Conservation (phyloP, 1,284 basidiomycete genomes). For the Fistulinella cinereoalba region DNA sequence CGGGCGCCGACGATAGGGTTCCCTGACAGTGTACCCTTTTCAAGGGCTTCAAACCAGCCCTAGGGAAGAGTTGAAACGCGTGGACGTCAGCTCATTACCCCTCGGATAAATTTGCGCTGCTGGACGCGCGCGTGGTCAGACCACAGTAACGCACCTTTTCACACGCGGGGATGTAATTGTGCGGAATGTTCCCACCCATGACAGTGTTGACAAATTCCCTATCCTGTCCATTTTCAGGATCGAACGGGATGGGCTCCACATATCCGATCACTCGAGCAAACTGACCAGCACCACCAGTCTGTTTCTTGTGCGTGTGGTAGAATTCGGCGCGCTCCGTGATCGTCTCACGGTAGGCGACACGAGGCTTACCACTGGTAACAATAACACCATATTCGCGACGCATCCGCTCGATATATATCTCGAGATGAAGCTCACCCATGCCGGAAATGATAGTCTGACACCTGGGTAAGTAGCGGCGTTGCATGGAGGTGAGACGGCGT, state of each 20-base stretch:
- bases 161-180: constrained; percentile 90
- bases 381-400: constrained; percentile 95
- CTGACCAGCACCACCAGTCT: constrained; percentile 96
- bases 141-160: constrained; percentile 67
- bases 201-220: constrained; percentile 86
- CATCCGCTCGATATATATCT: constrained; percentile 99
- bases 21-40: constrained; percentile 89
- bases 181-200: constrained; percentile 91
- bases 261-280: constrained; percentile 91
- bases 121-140: not conserved
- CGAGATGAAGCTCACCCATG: constrained; percentile 98
- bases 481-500: constrained; percentile 8
- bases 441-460: constrained; percentile 96
- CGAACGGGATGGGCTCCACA: constrained; percentile 88
- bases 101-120: not conserved
- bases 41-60: constrained; percentile 95
- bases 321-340: constrained; percentile 83
- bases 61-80: constrained; percentile 30
- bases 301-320: constrained; percentile 97
- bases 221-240: constrained; percentile 58
- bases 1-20: constrained; percentile 87
- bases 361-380: constrained; percentile 93
- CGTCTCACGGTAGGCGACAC: constrained; percentile 96
- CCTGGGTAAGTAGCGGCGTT: not conserved
- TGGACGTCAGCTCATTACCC: not conserved